Evolutionary conservation across 345 rosid species (phyloP).

Genomic region (Eutrema japonicum): DNA sequence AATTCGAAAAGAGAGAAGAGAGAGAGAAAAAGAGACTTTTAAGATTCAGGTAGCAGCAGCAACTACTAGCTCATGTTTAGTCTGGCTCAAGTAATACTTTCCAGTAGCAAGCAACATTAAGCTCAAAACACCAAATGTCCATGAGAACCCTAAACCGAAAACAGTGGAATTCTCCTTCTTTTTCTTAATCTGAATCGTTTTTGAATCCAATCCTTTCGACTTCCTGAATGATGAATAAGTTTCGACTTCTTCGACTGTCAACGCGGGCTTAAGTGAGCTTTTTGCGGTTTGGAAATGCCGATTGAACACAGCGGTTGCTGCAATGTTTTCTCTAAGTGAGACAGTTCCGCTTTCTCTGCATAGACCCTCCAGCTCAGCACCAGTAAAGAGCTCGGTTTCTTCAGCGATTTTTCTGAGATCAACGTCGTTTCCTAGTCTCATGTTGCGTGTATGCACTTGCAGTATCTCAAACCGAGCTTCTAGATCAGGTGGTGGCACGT

Average conservation of each 20-base stretch:
- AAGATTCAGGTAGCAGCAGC: slow-evolving; percentile 44
- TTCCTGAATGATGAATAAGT: slow-evolving; percentile 66
- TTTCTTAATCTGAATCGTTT: slow-evolving; percentile 4
- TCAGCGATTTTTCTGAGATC: slow-evolving; percentile 72
- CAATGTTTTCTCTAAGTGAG: slow-evolving; percentile 81
- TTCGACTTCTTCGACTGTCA: slow-evolving; percentile 64
- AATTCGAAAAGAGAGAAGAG: neutral
- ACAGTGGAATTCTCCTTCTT: slow-evolving; percentile 31
- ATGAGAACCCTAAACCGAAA: slow-evolving; percentile 33
- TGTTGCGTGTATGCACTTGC: slow-evolving; percentile 72
- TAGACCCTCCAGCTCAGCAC: slow-evolving; percentile 85
- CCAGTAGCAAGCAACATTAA: slow-evolving; percentile 47
- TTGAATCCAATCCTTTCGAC: slow-evolving; percentile 13
- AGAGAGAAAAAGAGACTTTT: neutral
- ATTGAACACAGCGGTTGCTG: slow-evolving; percentile 58
- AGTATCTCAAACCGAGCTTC: slow-evolving; percentile 82
- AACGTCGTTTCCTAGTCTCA: slow-evolving; percentile 71
- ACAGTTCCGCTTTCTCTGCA: slow-evolving; percentile 88
- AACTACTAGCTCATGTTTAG: slow-evolving; percentile 26
- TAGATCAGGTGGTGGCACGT: slow-evolving; percentile 81
- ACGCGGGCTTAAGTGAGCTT: slow-evolving; percentile 73
- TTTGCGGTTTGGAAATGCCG: slow-evolving; percentile 71
- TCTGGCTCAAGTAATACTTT: slow-evolving; percentile 45
- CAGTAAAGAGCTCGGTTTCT: slow-evolving; percentile 81
- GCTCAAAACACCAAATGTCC: slow-evolving; percentile 46